These are phyloP conservation scores for Plasmodium vinckei DNA, from an alignment of 169 alveolate genomes.

Conservation along the genomic window DNA sequence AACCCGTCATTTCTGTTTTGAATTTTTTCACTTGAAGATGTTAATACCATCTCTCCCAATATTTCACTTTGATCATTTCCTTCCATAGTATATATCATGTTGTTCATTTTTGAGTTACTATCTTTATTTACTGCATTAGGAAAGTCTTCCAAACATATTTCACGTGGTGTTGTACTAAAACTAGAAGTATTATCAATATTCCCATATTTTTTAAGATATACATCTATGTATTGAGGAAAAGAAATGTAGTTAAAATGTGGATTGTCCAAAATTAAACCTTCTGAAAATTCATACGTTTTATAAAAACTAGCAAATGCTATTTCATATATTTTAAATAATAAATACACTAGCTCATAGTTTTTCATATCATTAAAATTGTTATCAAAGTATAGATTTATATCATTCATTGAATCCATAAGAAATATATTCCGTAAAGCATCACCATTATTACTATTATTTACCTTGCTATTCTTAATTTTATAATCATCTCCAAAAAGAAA, in stretches of 20 bases:
- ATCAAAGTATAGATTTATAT: constrained; percentile 27
- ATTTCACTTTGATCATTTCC: neutral
- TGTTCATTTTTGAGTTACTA: neutral
- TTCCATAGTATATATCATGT: neutral
- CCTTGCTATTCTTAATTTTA: neutral
- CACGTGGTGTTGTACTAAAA: neutral
- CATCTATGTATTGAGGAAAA: constrained; percentile 32
- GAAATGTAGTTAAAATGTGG: constrained; percentile 44
- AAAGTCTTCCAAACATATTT: constrained; percentile 6
- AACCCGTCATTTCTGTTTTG: neutral
- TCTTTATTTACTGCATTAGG: too few species aligned
- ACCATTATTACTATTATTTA: neutral
- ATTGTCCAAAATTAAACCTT: constrained; percentile 31
- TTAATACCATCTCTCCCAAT: neutral
- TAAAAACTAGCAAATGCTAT: constrained; percentile 44
- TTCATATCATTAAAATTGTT: constrained; percentile 43
- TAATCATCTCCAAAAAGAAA: neutral
- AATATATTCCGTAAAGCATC: constrained; percentile 4
- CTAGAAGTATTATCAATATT: neutral
- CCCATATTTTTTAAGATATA: constrained; percentile 2
- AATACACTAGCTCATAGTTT: constrained; percentile 51
- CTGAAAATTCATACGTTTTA: constrained; percentile 21
- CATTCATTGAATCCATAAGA: constrained; percentile 32
- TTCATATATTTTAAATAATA: constrained; percentile 71
- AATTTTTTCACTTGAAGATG: neutral